phyloP scores from a whole-genome alignment of 2,329 filamentous ascomycete species.

The Akanthomyces lecanii region DNA sequence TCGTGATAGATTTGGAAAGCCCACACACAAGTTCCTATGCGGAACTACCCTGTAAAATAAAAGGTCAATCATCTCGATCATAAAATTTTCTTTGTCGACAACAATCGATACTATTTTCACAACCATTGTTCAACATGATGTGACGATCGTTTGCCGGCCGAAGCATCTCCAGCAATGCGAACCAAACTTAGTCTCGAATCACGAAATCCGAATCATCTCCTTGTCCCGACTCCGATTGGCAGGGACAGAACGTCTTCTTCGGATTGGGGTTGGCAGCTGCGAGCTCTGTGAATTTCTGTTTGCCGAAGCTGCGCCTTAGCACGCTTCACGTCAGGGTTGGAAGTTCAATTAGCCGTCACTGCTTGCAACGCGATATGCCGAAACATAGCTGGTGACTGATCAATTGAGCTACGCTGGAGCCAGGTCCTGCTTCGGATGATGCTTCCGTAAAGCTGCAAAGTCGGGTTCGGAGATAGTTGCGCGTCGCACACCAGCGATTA shows the following conservation, averaged over 20 bases:
- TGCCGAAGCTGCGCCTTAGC: not conserved
- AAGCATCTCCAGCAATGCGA: too few relatives aligned
- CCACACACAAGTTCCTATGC: conserved; percentile 28
- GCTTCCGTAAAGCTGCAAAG: not conserved
- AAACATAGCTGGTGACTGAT: not conserved
- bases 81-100: conserved; percentile 28
- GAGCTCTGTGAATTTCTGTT: not conserved
- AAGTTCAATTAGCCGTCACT: not conserved
- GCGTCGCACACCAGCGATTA: not conserved
- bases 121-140: not conserved
- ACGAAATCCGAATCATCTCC: not conserved
- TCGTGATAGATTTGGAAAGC: conserved; percentile 34
- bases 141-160: not conserved
- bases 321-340: not conserved
- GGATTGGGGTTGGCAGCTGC: not conserved
- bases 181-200: not conserved
- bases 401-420: not conserved
- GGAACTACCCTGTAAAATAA: conserved; percentile 41
- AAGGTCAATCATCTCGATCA: conserved; percentile 38
- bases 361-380: not conserved
- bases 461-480: not conserved
- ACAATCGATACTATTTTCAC: conserved; percentile 11
- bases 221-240: not conserved
- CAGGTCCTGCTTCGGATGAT: not conserved
- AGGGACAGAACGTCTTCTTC: not conserved